Conservation (phyloP, 2,329 filamentous ascomycete species). For the Aureobasidium sp. region DNA sequence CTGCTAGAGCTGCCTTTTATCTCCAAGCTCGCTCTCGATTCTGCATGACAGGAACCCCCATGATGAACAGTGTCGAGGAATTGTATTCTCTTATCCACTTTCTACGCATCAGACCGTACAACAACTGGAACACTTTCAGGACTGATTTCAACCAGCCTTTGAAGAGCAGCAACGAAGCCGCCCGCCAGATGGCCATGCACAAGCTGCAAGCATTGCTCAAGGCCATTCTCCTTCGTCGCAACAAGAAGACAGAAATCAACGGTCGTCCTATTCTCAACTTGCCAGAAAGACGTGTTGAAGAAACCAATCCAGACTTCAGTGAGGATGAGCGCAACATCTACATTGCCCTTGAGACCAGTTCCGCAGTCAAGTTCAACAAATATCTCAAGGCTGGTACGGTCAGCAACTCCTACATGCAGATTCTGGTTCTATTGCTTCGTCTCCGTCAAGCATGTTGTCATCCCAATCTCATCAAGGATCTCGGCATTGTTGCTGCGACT, state of each 20-base stretch:
- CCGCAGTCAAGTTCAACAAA: constrained; percentile 66
- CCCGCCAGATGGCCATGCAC: constrained; percentile 50
- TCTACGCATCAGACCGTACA: constrained; percentile 69
- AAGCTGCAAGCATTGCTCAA: constrained; percentile 70
- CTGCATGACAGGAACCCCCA: constrained; percentile 74
- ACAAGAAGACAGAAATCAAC: constrained; percentile 71
- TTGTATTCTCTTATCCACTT: constrained; percentile 73
- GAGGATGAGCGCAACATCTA: constrained; percentile 62
- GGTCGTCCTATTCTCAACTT: constrained; percentile 67
- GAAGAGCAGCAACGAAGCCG: constrained; percentile 33
- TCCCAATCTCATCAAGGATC: constrained; percentile 62
- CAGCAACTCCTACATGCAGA: constrained; percentile 67
- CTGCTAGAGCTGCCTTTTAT: constrained; percentile 52
- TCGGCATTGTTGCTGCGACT: constrained; percentile 44
- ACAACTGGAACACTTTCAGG: constrained; percentile 56
- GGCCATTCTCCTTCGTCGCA: constrained; percentile 73
- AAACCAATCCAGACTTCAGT: constrained; percentile 58
- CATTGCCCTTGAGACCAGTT: constrained; percentile 56
- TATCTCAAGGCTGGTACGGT: constrained; percentile 64
- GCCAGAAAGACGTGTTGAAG: constrained; percentile 56
- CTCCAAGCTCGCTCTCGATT: constrained; percentile 59
- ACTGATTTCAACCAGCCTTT: constrained; percentile 49
- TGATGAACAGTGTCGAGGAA: constrained; percentile 81
- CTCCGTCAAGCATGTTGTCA: constrained; percentile 78
- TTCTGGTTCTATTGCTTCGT: constrained; percentile 71